These are phyloP conservation scores for Yamadazyma epiphylla DNA, from an alignment of 1,139 yeast species.

Conservation along the genomic window DNA sequence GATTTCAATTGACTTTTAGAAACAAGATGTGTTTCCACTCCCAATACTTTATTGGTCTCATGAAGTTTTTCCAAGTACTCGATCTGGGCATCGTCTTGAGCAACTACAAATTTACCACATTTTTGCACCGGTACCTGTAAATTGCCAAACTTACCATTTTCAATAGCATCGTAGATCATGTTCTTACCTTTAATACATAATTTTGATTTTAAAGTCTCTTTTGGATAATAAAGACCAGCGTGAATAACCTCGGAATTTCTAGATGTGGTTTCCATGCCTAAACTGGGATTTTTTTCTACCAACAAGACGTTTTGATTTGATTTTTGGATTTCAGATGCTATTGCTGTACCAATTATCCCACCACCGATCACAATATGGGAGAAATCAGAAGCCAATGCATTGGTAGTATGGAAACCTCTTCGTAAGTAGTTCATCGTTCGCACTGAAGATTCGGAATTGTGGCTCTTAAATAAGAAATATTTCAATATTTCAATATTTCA, in stretches of 20 bases:
- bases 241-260: constrained; percentile 91
- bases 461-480: too few species aligned
- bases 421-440: too few species aligned
- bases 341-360: constrained; percentile 82
- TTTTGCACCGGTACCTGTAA: constrained; percentile 46
- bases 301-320: constrained; percentile 50
- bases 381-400: constrained; percentile 41
- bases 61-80: constrained; percentile 55
- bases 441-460: too few species aligned
- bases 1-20: constrained; percentile 37
- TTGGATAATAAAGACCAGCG: constrained; percentile 84
- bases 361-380: constrained; percentile 85
- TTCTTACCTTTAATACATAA: constrained; percentile 75
- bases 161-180: constrained; percentile 50
- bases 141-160: constrained; percentile 32
- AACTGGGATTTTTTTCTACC: constrained; percentile 59
- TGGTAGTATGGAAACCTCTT: constrained; percentile 5
- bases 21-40: constrained; percentile 59
- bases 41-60: constrained; percentile 42
- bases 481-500: too few species aligned
- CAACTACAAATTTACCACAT: constrained; percentile 90
- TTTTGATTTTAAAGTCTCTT: constrained; percentile 58
- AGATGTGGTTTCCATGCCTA: constrained; percentile 81
- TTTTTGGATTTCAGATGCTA: constrained; percentile 64
- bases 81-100: constrained; percentile 64